Conservation (phyloP, 1,139 yeast genomes). For the Candida buenavistaensis region DNA sequence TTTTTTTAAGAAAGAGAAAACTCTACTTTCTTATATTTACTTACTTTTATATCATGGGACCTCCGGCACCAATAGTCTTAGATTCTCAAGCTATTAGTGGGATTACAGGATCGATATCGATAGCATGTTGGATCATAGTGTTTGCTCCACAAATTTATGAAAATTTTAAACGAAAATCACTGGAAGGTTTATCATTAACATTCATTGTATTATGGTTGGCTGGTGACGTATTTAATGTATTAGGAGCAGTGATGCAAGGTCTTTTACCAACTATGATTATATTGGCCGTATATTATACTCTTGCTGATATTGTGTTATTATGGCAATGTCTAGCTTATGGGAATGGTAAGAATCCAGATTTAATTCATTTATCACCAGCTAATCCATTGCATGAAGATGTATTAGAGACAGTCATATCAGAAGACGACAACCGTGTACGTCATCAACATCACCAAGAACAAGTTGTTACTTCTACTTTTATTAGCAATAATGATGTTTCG, state of each 20-base stretch:
- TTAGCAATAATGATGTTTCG: conserved; percentile 5
- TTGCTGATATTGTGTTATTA: conserved; percentile 82
- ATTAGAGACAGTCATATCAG: conserved; percentile 54
- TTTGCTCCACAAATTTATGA: conserved; percentile 97
- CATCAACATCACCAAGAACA: conserved; percentile 12
- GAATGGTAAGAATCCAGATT: conserved; percentile 54
- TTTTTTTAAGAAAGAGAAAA: too few species aligned
- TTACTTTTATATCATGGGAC: conserved; percentile 2
- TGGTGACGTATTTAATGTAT: conserved; percentile 88
- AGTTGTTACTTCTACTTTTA: conserved; percentile 3
- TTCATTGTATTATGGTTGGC: conserved; percentile 85
- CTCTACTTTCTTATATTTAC: too few species aligned
- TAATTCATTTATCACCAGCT: conserved; percentile 84
- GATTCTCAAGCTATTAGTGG: conserved; percentile 85
- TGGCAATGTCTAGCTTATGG: conserved; percentile 79
- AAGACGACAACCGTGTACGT: conserved; percentile 23
- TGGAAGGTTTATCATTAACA: conserved; percentile 82
- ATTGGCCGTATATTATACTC: conserved; percentile 85
- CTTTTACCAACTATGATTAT: conserved; percentile 91
- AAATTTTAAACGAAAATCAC: conserved; percentile 76
- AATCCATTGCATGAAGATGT: conserved; percentile 77
- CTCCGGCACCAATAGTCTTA: conserved; percentile 63
- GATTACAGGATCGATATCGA: conserved; percentile 85
- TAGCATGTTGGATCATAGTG: conserved; percentile 97
- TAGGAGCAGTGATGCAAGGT: conserved; percentile 86